Conservation (phyloP, 805 yeast genomes). For the Blastobotrys mokoenaii region DNA sequence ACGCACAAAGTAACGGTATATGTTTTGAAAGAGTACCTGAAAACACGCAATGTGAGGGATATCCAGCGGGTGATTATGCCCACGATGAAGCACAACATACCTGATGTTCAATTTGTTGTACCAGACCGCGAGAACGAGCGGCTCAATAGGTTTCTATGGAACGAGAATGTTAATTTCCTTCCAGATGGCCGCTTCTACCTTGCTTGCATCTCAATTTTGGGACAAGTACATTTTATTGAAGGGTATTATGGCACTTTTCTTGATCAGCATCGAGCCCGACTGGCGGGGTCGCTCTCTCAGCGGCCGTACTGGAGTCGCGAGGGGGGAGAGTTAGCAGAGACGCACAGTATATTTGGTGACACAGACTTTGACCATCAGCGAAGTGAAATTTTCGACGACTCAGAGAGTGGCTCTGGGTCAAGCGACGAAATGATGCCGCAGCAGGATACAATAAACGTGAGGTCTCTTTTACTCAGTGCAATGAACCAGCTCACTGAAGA, state of each 20-base stretch:
- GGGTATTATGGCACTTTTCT: slow-evolving; percentile 9
- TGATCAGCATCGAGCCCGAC: neutral
- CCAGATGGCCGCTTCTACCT: slow-evolving; percentile 24
- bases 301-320: neutral
- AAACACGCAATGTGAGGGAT: slow-evolving; percentile 10
- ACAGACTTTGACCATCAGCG: neutral
- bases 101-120: slow-evolving; percentile 39
- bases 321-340: too few relatives aligned
- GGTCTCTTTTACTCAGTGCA: too few relatives aligned
- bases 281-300: neutral
- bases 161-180: slow-evolving; percentile 8
- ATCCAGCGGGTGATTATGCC: slow-evolving; percentile 28
- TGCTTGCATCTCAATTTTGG: slow-evolving; percentile 39
- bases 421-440: too few relatives aligned
- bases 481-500: too few relatives aligned
- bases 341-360: neutral
- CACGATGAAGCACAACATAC: slow-evolving; percentile 45
- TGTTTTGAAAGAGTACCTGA: slow-evolving; percentile 29
- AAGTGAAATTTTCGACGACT: neutral
- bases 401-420: too few relatives aligned
- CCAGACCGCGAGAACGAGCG: too few relatives aligned
- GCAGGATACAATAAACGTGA: too few relatives aligned
- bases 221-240: slow-evolving; percentile 25
- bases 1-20: slow-evolving; percentile 34
- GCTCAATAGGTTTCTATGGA: neutral